A percentile compares a stretch with the other conserved stretches of the same genome.
Conservation (phyloP, 805 yeast genomes). For the Candida ulmi region DNA sequence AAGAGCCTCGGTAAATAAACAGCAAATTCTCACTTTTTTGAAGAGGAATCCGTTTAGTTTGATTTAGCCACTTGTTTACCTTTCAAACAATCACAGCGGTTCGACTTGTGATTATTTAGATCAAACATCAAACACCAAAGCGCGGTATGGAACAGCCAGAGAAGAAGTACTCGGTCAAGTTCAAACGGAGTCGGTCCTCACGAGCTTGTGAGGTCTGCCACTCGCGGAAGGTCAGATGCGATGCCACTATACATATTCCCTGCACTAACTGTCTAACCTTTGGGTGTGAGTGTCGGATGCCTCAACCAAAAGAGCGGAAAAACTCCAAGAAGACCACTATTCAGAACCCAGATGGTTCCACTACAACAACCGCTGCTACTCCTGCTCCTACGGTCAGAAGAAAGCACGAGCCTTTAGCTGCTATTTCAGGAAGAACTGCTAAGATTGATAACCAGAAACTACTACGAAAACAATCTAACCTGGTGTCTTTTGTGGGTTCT, state of each 20-base stretch:
- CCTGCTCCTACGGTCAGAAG: conserved; percentile 21
- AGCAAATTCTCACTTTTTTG: no score
- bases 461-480: conserved; percentile 12
- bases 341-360: background rate
- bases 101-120: no score
- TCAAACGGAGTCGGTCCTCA: conserved; percentile 43
- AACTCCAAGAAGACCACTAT: conserved; percentile 23
- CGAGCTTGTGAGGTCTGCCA: conserved; percentile 78
- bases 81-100: no score
- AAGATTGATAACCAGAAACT: conserved; percentile 22
- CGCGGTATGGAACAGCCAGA: no score
- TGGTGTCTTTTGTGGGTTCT: conserved; percentile 46
- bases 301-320: conserved; percentile 48
- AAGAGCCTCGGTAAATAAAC: no score
- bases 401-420: conserved; percentile 29
- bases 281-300: conserved; percentile 65
- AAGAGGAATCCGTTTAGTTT: no score
- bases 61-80: no score
- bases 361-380: background rate
- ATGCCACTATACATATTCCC: conserved; percentile 52
- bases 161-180: conserved; percentile 40
- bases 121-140: no score
- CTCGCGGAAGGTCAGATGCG: conserved; percentile 75
- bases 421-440: conserved; percentile 26
- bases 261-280: conserved; percentile 70